These are phyloP conservation scores for Avicennia marina DNA, from an alignment of 257 asterid genomes.

Conservation along the genomic window DNA sequence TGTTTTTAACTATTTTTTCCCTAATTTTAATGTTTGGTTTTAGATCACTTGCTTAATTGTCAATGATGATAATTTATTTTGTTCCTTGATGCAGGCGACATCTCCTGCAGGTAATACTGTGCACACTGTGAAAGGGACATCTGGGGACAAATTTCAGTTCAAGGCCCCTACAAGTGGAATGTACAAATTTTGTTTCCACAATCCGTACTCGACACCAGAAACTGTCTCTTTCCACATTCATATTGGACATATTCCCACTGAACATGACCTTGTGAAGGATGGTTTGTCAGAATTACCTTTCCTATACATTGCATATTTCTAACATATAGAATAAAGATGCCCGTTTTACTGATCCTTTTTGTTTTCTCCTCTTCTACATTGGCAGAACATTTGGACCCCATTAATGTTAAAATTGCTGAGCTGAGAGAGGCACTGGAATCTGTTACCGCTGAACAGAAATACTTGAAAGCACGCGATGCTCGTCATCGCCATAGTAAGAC, in stretches of 20 bases:
- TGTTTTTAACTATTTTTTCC: too few relatives aligned
- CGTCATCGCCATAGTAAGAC: constrained; percentile 94
- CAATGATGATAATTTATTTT: constrained; percentile 11
- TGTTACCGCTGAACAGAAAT: constrained; percentile 87
- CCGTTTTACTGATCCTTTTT: not conserved
- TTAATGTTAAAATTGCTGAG: constrained; percentile 94
- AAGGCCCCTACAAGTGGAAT: constrained; percentile 95
- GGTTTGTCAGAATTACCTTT: constrained; percentile 45
- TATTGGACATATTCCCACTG: constrained; percentile 86
- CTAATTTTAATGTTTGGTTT: not conserved
- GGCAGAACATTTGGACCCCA: constrained; percentile 86
- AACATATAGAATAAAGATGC: not conserved
- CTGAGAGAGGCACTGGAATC: constrained; percentile 95
- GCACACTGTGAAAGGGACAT: constrained; percentile 77
- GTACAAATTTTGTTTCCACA: constrained; percentile 96
- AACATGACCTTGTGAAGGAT: constrained; percentile 93
- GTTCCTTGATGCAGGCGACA: constrained; percentile 56
- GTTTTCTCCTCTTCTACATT: not conserved
- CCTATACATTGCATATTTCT: not conserved
- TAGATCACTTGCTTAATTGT: constrained; percentile 5
- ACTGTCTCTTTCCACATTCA: constrained; percentile 94
- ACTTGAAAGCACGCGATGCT: constrained; percentile 86
- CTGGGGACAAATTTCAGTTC: constrained; percentile 92
- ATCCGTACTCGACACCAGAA: constrained; percentile 85
- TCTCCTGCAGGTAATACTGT: constrained; percentile 66